These are phyloP conservation scores for Camelina sativa DNA, from an alignment of 345 rosid genomes.

Conservation along the genomic window DNA sequence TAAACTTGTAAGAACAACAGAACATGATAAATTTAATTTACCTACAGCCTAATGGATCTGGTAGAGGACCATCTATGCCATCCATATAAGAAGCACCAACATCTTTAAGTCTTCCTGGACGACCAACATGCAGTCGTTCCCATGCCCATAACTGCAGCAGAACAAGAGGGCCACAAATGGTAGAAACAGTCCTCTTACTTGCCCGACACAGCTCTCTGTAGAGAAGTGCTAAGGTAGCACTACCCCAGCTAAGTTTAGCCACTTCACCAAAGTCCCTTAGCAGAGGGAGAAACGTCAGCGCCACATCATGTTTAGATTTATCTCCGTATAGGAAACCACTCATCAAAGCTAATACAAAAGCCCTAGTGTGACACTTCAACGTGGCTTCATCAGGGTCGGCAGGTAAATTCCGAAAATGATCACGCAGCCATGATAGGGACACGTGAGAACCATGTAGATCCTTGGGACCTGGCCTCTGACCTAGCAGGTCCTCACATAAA, in stretches of 20 bases:
- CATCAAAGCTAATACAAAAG: conserved; percentile 47
- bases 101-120: conserved; percentile 48
- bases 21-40: conserved; percentile 26
- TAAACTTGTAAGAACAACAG: conserved; percentile 3
- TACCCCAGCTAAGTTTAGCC: conserved; percentile 47
- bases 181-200: conserved; percentile 48
- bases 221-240: conserved; percentile 49
- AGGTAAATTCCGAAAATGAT: conserved; percentile 43
- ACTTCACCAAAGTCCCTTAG: conserved; percentile 43
- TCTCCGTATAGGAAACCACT: conserved; percentile 50
- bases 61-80: conserved; percentile 47
- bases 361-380: conserved; percentile 45
- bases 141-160: conserved; percentile 50
- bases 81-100: conserved; percentile 46
- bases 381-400: conserved; percentile 41
- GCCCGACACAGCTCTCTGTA: conserved; percentile 50
- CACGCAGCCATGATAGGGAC: conserved; percentile 47
- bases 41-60: conserved; percentile 53
- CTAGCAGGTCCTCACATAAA: conserved; percentile 45
- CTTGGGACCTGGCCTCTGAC: conserved; percentile 46
- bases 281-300: conserved; percentile 48
- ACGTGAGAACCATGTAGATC: conserved; percentile 50
- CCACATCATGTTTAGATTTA: conserved; percentile 49
- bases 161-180: conserved; percentile 51
- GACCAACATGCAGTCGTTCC: conserved; percentile 50